These are phyloP conservation scores for Geoglossum glabrum DNA, from an alignment of 495 filamentous ascomycete genomes.

Conservation along the genomic window DNA sequence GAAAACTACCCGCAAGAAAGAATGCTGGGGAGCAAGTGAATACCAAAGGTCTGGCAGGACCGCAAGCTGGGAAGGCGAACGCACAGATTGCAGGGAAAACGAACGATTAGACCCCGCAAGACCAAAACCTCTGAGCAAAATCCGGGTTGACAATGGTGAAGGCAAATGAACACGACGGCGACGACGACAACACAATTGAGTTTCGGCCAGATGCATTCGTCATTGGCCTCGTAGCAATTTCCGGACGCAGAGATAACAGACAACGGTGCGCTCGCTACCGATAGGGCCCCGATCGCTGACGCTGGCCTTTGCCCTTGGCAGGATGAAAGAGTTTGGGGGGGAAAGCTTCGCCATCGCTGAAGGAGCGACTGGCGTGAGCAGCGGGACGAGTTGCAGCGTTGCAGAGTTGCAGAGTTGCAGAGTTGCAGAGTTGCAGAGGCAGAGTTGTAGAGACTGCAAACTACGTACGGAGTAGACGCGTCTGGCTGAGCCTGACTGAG, in stretches of 20 bases:
- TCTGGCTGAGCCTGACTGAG: too few relatives aligned
- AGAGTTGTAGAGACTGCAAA: too few relatives aligned
- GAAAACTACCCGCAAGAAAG: background rate
- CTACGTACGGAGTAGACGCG: background rate
- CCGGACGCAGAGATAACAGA: background rate
- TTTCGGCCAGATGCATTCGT: background rate
- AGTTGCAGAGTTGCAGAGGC: too few relatives aligned
- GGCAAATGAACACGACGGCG: background rate
- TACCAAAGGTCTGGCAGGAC: background rate
- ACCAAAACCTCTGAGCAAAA: background rate
- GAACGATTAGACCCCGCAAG: background rate
- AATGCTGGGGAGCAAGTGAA: background rate
- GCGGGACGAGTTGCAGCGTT: too few relatives aligned
- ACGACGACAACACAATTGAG: background rate
- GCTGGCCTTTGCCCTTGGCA: background rate
- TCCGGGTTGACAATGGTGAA: background rate
- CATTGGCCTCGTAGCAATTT: background rate
- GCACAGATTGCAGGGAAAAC: background rate
- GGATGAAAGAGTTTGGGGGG: background rate
- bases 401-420: too few relatives aligned
- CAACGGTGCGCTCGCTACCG: background rate
- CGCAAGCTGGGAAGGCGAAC: background rate
- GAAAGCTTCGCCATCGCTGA: background rate
- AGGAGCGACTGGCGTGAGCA: background rate
- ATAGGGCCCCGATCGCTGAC: background rate